These are phyloP conservation scores for Bimuria novae-zelandiae DNA, from an alignment of 2,329 filamentous ascomycete species.

Conservation along the genomic window DNA sequence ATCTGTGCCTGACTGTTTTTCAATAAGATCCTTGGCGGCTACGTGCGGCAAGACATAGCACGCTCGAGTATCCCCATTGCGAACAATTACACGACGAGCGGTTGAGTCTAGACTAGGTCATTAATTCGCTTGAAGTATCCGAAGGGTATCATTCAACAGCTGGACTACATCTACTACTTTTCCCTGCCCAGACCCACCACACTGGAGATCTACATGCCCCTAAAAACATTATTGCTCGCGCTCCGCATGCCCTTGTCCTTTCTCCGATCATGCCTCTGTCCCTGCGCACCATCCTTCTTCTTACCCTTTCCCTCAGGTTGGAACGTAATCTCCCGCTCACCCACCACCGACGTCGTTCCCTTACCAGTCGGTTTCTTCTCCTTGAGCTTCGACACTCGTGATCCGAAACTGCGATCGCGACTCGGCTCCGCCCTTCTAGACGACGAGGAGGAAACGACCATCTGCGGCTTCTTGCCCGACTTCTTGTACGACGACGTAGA, in stretches of 20 bases:
- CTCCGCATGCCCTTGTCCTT: slow-evolving; percentile 65
- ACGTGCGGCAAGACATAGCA: too few species aligned
- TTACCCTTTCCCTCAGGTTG: slow-evolving; percentile 60
- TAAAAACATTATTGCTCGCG: slow-evolving; percentile 76
- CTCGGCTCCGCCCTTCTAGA: slow-evolving; percentile 47
- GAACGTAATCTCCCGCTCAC: slow-evolving; percentile 72
- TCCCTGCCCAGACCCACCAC: background rate
- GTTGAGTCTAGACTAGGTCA: too few species aligned
- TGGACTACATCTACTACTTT: background rate
- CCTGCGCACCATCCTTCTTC: slow-evolving; percentile 38
- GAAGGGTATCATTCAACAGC: slow-evolving; percentile 5
- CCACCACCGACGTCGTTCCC: slow-evolving; percentile 46
- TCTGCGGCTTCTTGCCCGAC: slow-evolving; percentile 55
- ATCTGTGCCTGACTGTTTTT: too few species aligned
- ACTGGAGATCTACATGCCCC: slow-evolving; percentile 58
- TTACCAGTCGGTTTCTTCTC: slow-evolving; percentile 23
- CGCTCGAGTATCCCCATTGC: too few species aligned
- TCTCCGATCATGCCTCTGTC: slow-evolving; percentile 41
- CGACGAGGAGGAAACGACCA: slow-evolving; percentile 62
- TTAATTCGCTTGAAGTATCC: too few species aligned
- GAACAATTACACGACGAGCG: too few species aligned
- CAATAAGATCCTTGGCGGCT: too few species aligned
- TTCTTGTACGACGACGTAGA: slow-evolving; percentile 70
- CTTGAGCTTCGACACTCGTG: slow-evolving; percentile 53
- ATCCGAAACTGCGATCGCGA: slow-evolving; percentile 62